phyloP scores from a whole-genome alignment of 441 rosid genomes.

The Euphorbia schlechtendalii region DNA sequence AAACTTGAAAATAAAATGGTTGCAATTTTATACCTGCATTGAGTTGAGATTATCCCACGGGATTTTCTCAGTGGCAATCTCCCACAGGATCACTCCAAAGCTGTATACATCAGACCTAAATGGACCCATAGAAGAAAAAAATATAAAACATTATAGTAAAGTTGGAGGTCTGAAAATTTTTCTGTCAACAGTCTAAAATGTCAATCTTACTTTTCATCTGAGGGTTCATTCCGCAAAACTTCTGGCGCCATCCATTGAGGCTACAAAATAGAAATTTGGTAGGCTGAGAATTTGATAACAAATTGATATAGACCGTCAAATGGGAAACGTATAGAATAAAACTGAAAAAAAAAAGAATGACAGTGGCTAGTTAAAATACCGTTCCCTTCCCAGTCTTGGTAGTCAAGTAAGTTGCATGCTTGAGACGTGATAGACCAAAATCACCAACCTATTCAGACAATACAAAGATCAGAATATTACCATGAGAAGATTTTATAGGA shows the following conservation, averaged over 20 bases:
- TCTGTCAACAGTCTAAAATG: slow-evolving; percentile 9
- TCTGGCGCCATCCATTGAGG: slow-evolving; percentile 99
- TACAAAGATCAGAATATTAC: slow-evolving; percentile 9
- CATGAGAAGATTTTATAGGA: background rate
- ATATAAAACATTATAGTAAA: slow-evolving; percentile 1
- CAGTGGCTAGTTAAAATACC: slow-evolving; percentile 32
- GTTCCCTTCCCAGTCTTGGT: slow-evolving; percentile 90
- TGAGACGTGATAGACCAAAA: slow-evolving; percentile 88
- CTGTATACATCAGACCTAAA: slow-evolving; percentile 88
- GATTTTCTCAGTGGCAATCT: slow-evolving; percentile 86
- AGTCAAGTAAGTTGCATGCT: slow-evolving; percentile 73
- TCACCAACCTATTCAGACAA: slow-evolving; percentile 72
- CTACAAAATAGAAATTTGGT: slow-evolving; percentile 33
- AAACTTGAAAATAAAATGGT: background rate
- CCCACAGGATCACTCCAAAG: slow-evolving; percentile 91
- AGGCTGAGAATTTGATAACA: slow-evolving; percentile 15
- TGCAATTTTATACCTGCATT: slow-evolving; percentile 59
- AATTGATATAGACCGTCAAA: background rate
- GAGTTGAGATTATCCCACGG: slow-evolving; percentile 96
- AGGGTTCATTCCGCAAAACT: slow-evolving; percentile 84
- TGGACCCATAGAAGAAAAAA: slow-evolving; percentile 14
- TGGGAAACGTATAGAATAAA: background rate
- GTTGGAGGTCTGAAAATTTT: slow-evolving; percentile 10
- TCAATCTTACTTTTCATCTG: slow-evolving; percentile 76
- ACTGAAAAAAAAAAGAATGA: slow-evolving; percentile 3